A percentile compares a stretch with the other conserved stretches of the same genome.
Evolutionary conservation across 805 yeast genomes (phyloP).

Genomic region (Candida coleopterorum): DNA sequence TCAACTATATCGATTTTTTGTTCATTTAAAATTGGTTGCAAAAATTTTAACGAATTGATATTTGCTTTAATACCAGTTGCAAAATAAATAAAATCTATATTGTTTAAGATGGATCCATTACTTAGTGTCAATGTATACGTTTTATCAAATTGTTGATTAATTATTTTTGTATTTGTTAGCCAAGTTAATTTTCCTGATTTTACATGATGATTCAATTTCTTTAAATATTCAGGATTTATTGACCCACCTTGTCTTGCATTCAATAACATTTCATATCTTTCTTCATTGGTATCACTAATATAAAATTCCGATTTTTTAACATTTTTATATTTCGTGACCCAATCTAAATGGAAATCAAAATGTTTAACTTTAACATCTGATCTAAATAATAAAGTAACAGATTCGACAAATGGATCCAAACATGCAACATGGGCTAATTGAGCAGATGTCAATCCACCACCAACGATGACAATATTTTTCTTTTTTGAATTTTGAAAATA

Average conservation of each 20-base stretch:
- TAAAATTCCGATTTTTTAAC: constrained; percentile 41
- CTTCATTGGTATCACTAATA: constrained; percentile 39
- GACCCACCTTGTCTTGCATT: constrained; percentile 45
- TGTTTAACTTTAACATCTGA: constrained; percentile 40
- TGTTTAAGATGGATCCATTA: constrained; percentile 7
- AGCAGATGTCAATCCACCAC: constrained; percentile 45
- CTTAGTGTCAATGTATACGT: constrained; percentile 21
- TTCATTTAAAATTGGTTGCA: constrained; percentile 21
- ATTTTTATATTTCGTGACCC: constrained; percentile 47
- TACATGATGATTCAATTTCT: constrained; percentile 24
- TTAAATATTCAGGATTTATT: constrained; percentile 41
- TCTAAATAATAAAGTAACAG: constrained; percentile 31
- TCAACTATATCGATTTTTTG: constrained; percentile 27
- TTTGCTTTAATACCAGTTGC: constrained; percentile 40
- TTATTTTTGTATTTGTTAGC: constrained; percentile 23
- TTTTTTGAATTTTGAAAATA: constrained; percentile 6
- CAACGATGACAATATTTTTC: constrained; percentile 33
- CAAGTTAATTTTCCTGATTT: constrained; percentile 27
- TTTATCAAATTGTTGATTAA: constrained; percentile 21
- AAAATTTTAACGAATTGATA: constrained; percentile 22
- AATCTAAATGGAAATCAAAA: constrained; percentile 44
- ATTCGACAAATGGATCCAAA: constrained; percentile 20
- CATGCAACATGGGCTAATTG: constrained; percentile 39
- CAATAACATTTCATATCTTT: constrained; percentile 34
- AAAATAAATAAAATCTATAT: constrained; percentile 32